phyloP scores from a whole-genome alignment of 352 stramenopile genomes.

The Blastocystis sp. region DNA sequence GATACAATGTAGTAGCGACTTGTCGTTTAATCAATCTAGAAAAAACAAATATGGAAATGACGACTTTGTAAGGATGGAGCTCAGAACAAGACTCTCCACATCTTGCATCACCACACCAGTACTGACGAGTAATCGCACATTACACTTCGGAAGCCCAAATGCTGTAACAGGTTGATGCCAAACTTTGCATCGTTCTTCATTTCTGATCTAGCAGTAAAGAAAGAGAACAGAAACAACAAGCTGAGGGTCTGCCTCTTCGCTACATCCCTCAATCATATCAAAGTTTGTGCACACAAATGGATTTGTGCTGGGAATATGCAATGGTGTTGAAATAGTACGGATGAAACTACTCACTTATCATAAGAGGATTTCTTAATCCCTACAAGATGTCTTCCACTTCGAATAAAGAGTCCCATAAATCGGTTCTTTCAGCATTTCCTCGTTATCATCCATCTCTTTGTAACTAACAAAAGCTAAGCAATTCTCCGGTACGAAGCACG shows the following conservation, averaged over 20 bases:
- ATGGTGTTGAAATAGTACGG: not conserved
- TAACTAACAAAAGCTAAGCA: not conserved
- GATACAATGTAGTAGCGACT: not conserved
- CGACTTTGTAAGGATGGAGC: not conserved
- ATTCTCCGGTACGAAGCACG: not conserved
- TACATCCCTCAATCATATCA: not conserved
- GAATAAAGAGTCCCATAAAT: not conserved
- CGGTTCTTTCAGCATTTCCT: not conserved
- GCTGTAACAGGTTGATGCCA: not conserved
- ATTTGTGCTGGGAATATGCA: conserved; percentile 25
- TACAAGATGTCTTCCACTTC: not conserved
- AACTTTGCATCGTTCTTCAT: not conserved
- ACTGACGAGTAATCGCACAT: not conserved
- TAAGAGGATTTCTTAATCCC: not conserved
- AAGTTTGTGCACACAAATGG: conserved; percentile 18
- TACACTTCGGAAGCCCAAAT: not conserved
- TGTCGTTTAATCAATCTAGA: not conserved
- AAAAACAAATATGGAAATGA: not conserved
- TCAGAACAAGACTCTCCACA: not conserved
- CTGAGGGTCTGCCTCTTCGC: not conserved
- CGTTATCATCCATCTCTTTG: not conserved
- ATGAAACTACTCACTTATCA: not conserved
- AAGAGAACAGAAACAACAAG: not conserved
- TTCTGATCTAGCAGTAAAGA: not conserved
- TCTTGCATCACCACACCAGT: not conserved